Percentiles rank a stretch among this genome's conserved stretches.
These are phyloP conservation scores for Malassezia sympodialis DNA, from an alignment of 1,284 basidiomycete species.

Conservation along the genomic window DNA sequence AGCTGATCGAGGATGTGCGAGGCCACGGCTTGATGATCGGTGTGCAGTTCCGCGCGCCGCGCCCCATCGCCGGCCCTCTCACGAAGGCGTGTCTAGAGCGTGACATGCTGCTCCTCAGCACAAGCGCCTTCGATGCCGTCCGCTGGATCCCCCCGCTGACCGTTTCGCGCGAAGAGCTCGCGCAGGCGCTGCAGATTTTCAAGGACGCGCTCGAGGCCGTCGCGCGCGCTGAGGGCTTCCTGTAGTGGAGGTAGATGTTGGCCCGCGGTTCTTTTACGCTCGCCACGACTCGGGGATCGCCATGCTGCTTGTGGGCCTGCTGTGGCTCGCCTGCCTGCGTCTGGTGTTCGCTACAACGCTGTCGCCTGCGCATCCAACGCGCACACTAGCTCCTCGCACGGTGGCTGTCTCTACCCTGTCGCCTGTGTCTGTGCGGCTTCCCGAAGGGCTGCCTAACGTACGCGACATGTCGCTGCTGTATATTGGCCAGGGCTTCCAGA, in stretches of 20 bases:
- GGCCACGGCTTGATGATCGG: conserved; percentile 43
- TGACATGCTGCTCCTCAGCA: conserved; percentile 40
- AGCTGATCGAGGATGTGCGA: conserved; percentile 40
- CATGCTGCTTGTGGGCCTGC: neutral
- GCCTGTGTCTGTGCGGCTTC: conserved; percentile 1
- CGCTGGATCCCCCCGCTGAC: conserved; percentile 43
- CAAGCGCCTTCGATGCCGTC: conserved; percentile 38
- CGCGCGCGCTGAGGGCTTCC: neutral
- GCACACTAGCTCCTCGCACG: neutral
- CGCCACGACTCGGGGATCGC: neutral
- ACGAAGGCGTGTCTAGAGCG: conserved; percentile 32
- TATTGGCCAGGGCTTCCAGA: conserved; percentile 2
- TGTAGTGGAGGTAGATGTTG: neutral
- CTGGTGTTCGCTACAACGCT: neutral
- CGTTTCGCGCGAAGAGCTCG: conserved; percentile 32
- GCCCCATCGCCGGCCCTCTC: conserved; percentile 30
- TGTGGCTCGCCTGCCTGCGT: neutral
- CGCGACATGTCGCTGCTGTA: conserved; percentile 8
- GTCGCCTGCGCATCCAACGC: neutral
- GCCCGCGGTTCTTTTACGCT: neutral
- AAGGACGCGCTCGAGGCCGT: conserved; percentile 19
- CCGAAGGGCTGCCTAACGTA: neutral
- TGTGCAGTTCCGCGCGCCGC: conserved; percentile 27
- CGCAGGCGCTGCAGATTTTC: conserved; percentile 32
- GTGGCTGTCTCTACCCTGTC: conserved; percentile 4